Evolutionary conservation across 768 basidiomycete genomes (phyloP), one percentile per base, ranked within the genome.

Genomic region (Gelatoporia subvermispora): DNA sequence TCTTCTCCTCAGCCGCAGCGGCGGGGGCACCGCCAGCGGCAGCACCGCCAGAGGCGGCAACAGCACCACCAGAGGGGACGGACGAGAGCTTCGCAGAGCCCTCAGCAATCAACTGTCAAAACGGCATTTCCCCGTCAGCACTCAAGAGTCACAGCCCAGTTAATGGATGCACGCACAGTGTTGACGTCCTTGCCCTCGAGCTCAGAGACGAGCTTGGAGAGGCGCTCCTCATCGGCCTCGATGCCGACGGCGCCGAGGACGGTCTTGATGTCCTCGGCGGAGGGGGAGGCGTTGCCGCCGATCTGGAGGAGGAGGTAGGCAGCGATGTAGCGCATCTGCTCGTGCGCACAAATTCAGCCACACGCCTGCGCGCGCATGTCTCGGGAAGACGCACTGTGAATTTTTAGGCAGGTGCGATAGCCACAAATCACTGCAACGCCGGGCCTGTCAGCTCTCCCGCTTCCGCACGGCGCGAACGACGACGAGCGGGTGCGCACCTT

Each of bases 301-400:
- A 83, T 79, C 70, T 88, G 87, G 73, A 97, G 93, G 68, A 99
- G 92, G 52, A 99, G 84, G 78, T 96, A 98, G 58, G 93, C 91
- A 73, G 93, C 94, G 70, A 97, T 75, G 66, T 93, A 74, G 72
- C 88, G 88, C 90, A 93, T 93, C 86, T 88, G 58, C 24, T 10
- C 35, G 28, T 8, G 17, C 22, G 17, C 43, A 17, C 42, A 17
- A 21, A 20, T 4, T 18, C 8, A 35, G 18, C 36, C 20, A 35
- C 21, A 41, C 36, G n/a, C 11, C 42, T 31, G 20, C 43, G 38
- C n/a, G 24, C 20, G 35, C 31, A 37, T 11, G 9, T 3, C 9
- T 42, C 8, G n/a, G 20, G 8, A 5, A 16, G 20, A 48, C 17
- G 16, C 35, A 18, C 37, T 5, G 31, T 8, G 20, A 24, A 25